These are phyloP conservation scores for Boletus smithii DNA, from an alignment of 1,284 basidiomycete genomes.

Conservation along the genomic window DNA sequence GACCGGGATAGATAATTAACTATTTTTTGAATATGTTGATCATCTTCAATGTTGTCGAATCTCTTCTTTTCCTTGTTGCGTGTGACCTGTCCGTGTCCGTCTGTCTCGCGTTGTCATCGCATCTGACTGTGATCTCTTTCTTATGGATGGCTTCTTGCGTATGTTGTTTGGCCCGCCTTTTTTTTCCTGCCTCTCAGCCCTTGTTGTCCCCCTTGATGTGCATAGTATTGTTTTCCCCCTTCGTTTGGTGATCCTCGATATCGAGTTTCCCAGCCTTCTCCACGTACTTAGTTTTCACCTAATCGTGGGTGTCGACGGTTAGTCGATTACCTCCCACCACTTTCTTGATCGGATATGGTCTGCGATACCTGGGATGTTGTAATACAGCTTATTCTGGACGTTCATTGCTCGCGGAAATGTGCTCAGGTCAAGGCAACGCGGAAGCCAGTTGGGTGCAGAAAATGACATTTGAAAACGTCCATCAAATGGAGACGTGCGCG, in stretches of 20 bases:
- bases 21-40: conserved; percentile 36
- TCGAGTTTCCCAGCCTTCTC: conserved; percentile 13
- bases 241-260: conserved; percentile 8
- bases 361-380: conserved; percentile 39
- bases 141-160: conserved; percentile 20
- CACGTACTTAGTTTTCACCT: conserved; percentile 21
- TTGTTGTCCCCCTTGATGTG: conserved; percentile 16
- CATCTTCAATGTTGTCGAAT: conserved; percentile 31
- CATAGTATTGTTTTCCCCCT: conserved; percentile 19
- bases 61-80: conserved; percentile 9
- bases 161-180: conserved; percentile 20
- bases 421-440: not conserved
- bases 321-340: conserved; percentile 12
- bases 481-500: conserved; percentile 8
- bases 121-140: conserved; percentile 9
- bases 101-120: conserved; percentile 9
- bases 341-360: conserved; percentile 31
- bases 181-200: not conserved
- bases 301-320: conserved; percentile 21
- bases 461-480: conserved; percentile 18
- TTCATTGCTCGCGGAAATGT: conserved; percentile 7
- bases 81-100: conserved; percentile 14
- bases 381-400: conserved; percentile 35
- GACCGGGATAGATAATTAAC: conserved; percentile 30
- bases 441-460: not conserved